Base-by-base conservation (phyloP, 257 asterid genomes). In the Solanum microdontum region DNA sequence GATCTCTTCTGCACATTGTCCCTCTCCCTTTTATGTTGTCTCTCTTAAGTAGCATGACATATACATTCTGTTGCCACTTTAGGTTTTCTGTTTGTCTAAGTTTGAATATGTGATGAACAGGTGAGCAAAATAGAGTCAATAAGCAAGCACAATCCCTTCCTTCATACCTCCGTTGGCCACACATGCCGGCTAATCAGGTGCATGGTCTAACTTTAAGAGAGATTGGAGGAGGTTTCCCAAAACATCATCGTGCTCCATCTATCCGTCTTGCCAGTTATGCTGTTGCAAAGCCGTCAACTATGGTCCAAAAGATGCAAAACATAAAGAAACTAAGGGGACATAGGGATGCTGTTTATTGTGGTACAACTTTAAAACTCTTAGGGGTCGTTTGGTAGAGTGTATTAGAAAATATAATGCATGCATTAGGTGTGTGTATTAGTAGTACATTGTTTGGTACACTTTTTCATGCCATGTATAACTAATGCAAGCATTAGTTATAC, bases 281-380 rank as follows among this genome's bases (percentile, higher is more conserved):
- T 89, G 94, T 95, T 37, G 98, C 98, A 80, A 97, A 97, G 93
- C 98, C 99, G 43, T 95, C 99, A 87, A 91, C 97, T 84, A 92
- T 97, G 99, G 99, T 95, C 91, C 97, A 92, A 86, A 97, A 93
- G 96, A 95, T 95, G 99, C 99, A 94, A 92, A 93, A 94, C 86
- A 89, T 93, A 79, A 97, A 93, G 93, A 95, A 91, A 89, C 87
- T 95, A 33, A 93, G 99, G 88, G 99, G 99, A 86, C 99, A 97
- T 87, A 89, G 98, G 87, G 94, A 94, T 93, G 98, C 99, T 91
- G 99, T 97, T 66, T 97, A 97, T 91, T 97, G 99, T 92, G 99
- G 99, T 97, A 91, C 86, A 90, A 80, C 86, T 87, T 84, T 86
- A 72, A 77, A 33, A 82, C 45, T 55, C 87, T 73, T 80, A 30